Percentiles rank a stretch among this genome's conserved stretches.
phyloP scores from a whole-genome alignment of 148 eudicot genomes.

The Pouteria glomerata region DNA sequence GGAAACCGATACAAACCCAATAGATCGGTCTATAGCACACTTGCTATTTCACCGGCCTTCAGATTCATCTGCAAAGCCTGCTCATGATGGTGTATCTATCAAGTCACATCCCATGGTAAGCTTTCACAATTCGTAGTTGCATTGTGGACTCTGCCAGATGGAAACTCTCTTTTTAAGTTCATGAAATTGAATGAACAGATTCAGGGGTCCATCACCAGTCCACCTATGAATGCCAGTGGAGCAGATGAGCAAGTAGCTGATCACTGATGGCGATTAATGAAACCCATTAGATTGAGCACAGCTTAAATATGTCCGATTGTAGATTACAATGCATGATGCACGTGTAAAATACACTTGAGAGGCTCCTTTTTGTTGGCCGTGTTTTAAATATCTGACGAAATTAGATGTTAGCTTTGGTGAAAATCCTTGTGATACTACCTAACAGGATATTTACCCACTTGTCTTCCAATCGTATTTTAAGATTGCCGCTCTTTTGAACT shows the following conservation, averaged over 20 bases:
- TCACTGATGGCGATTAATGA: conserved; percentile 19
- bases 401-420: no score
- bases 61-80: conserved; percentile 37
- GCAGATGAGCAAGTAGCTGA: conserved; percentile 19
- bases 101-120: conserved; percentile 43
- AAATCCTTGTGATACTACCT: conserved; percentile 6
- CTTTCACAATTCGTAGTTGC: not conserved
- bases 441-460: not conserved
- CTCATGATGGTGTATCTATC: conserved; percentile 24
- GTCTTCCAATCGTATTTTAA: not conserved
- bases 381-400: not conserved
- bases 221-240: conserved; percentile 29
- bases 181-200: conserved; percentile 26
- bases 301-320: not conserved
- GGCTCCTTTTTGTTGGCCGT: not conserved
- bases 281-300: not conserved
- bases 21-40: conserved; percentile 95
- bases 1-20: conserved; percentile 90
- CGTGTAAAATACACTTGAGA: not conserved
- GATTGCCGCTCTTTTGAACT: not conserved
- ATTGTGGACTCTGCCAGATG: no score
- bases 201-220: conserved; percentile 25
- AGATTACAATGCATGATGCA: not conserved
- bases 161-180: not conserved
- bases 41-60: conserved; percentile 82